These are phyloP conservation scores for Phytophthora uliginosa DNA, from an alignment of 352 stramenopile genomes.

Conservation along the genomic window DNA sequence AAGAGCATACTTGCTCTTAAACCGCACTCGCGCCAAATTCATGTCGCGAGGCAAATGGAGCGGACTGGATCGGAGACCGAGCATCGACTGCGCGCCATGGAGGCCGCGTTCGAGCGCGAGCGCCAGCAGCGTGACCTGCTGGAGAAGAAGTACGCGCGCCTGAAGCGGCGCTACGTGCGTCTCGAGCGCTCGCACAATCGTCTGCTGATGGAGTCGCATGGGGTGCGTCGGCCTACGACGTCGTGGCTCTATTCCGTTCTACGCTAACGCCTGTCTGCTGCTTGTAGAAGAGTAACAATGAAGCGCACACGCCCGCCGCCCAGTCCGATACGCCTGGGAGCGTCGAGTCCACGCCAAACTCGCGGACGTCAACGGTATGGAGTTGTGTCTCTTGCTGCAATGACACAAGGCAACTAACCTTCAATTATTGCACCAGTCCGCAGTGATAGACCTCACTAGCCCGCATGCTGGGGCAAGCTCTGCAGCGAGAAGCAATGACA, in stretches of 20 bases:
- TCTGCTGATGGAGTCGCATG: conserved; percentile 43
- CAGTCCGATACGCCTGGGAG: conserved; percentile 15
- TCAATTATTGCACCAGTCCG: conserved; percentile 21
- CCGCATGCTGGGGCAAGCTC: conserved; percentile 20
- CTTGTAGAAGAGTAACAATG: conserved; percentile 21
- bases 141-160: conserved; percentile 75
- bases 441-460: conserved; percentile 76
- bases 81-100: conserved; percentile 49
- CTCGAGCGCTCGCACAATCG: conserved; percentile 65
- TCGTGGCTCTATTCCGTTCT: neutral
- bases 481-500: conserved; percentile 11
- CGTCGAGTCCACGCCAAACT: conserved; percentile 19
- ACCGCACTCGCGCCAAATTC: conserved; percentile 2
- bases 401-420: conserved; percentile 11
- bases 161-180: conserved; percentile 76
- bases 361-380: conserved; percentile 30
- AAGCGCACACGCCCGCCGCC: neutral
- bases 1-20: neutral
- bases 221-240: conserved; percentile 19
- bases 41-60: conserved; percentile 11
- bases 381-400: neutral
- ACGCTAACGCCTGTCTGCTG: conserved; percentile 1
- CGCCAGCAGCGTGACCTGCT: conserved; percentile 57
- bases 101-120: conserved; percentile 60
- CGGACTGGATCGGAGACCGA: conserved; percentile 28